Conservation (phyloP, 164 flowering plant genomes). For the Malania oleifera region DNA sequence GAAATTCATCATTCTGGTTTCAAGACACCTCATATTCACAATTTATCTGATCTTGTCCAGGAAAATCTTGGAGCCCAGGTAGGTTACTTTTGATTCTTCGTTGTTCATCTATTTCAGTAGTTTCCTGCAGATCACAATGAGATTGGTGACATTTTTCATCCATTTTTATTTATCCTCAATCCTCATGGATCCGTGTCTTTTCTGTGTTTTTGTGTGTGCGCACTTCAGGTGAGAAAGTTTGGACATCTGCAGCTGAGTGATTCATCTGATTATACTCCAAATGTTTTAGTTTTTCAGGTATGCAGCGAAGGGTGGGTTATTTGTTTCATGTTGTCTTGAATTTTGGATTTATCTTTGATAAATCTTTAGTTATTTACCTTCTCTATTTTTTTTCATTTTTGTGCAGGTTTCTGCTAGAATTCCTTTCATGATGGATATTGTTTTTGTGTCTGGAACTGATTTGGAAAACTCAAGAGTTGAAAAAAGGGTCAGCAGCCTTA, state of each 20-base stretch:
- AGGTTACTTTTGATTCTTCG: slow-evolving; percentile 13
- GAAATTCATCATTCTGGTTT: slow-evolving; percentile 85
- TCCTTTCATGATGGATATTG: slow-evolving; percentile 70
- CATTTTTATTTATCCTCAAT: too few species aligned
- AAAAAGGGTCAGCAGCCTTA: slow-evolving; percentile 61
- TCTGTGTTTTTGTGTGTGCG: slow-evolving; percentile 6
- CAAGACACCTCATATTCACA: slow-evolving; percentile 75
- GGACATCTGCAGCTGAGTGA: slow-evolving; percentile 73
- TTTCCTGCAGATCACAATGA: background rate
- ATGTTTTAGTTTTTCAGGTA: slow-evolving; percentile 87
- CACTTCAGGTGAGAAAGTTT: slow-evolving; percentile 46
- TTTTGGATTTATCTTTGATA: background rate
- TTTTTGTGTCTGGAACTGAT: slow-evolving; percentile 70
- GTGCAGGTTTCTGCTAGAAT: slow-evolving; percentile 67
- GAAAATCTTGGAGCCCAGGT: slow-evolving; percentile 63
- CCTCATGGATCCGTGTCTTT: too few species aligned
- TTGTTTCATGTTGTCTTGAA: background rate
- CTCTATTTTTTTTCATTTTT: background rate
- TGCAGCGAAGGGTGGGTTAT: background rate
- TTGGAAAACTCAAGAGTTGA: slow-evolving; percentile 41
- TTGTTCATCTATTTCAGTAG: background rate
- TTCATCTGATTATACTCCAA: slow-evolving; percentile 54
- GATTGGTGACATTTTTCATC: background rate
- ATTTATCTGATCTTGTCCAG: slow-evolving; percentile 82
- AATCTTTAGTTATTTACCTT: background rate